Conservation (phyloP, 257 asterid species). For the Solanum piurae region DNA sequence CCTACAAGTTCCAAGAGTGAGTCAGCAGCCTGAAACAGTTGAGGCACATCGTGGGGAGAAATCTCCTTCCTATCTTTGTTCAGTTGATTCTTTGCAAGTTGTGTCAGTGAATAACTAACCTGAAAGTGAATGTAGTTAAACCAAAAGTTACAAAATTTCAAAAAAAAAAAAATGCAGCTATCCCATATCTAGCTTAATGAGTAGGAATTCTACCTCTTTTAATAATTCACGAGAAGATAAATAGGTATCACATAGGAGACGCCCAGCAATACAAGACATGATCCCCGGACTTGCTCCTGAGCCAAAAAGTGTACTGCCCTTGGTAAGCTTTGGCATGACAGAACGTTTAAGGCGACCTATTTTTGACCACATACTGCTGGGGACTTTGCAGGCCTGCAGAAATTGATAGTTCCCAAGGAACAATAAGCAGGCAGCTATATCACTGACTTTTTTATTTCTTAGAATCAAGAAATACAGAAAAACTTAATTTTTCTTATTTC, state of each 20-base stretch:
- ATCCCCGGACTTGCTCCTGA: slow-evolving; percentile 94
- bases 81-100: slow-evolving; percentile 77
- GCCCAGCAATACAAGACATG: slow-evolving; percentile 89
- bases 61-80: slow-evolving; percentile 76
- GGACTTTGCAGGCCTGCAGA: slow-evolving; percentile 66
- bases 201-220: slow-evolving; percentile 58
- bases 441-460: background rate
- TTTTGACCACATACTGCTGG: slow-evolving; percentile 85
- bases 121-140: slow-evolving; percentile 20
- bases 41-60: slow-evolving; percentile 71
- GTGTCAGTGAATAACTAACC: slow-evolving; percentile 95
- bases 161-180: background rate
- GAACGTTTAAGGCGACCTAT: slow-evolving; percentile 94
- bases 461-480: background rate
- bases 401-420: slow-evolving; percentile 9
- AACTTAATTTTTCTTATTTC: background rate
- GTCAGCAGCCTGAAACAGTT: slow-evolving; percentile 67
- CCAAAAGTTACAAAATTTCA: slow-evolving; percentile 7
- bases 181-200: slow-evolving; percentile 2
- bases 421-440: background rate
- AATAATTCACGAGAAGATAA: slow-evolving; percentile 81
- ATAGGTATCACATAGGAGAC: slow-evolving; percentile 89
- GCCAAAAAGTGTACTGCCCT: slow-evolving; percentile 66
- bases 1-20: slow-evolving; percentile 82
- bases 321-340: slow-evolving; percentile 77